These are phyloP conservation scores for Puccinia novopanici DNA, from an alignment of 1,284 basidiomycete genomes.

Conservation along the genomic window DNA sequence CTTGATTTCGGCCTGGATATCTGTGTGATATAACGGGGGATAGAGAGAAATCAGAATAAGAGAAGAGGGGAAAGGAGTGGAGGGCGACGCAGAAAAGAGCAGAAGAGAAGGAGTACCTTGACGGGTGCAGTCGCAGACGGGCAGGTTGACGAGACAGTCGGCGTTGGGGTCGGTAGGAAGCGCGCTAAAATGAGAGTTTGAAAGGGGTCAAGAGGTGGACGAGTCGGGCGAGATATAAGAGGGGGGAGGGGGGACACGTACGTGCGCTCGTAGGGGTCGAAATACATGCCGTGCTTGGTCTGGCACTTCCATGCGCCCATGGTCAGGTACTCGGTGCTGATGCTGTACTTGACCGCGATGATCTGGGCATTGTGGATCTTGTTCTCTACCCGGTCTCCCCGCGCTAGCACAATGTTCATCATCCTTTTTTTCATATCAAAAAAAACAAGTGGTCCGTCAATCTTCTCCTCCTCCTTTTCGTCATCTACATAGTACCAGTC, in stretches of 20 bases:
- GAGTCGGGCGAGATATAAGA: not conserved
- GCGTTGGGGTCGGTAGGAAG: constrained; percentile 39
- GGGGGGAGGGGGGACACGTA: not conserved
- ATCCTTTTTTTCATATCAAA: constrained; percentile 24
- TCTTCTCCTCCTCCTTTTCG: not conserved
- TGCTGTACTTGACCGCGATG: constrained; percentile 39
- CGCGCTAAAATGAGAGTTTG: not conserved
- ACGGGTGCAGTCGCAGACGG: constrained; percentile 44
- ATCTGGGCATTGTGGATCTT: constrained; percentile 19
- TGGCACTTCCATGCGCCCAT: constrained; percentile 38
- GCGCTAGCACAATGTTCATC: constrained; percentile 34
- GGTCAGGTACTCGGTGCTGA: constrained; percentile 46
- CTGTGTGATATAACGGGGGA: not conserved
- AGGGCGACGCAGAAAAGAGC: not conserved
- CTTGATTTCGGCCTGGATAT: constrained; percentile 17
- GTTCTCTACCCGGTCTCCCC: constrained; percentile 26
- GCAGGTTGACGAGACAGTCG: constrained; percentile 47
- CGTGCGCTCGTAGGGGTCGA: constrained; percentile 40
- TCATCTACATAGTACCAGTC: too few relatives aligned
- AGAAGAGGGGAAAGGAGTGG: too few relatives aligned
- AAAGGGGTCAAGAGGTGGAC: not conserved
- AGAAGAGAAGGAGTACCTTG: not conserved
- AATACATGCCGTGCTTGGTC: constrained; percentile 30
- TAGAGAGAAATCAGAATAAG: not conserved
- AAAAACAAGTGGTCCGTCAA: not conserved